These are phyloP conservation scores for Malus hybrid DNA, from an alignment of 331 rosid genomes.

Conservation along the genomic window DNA sequence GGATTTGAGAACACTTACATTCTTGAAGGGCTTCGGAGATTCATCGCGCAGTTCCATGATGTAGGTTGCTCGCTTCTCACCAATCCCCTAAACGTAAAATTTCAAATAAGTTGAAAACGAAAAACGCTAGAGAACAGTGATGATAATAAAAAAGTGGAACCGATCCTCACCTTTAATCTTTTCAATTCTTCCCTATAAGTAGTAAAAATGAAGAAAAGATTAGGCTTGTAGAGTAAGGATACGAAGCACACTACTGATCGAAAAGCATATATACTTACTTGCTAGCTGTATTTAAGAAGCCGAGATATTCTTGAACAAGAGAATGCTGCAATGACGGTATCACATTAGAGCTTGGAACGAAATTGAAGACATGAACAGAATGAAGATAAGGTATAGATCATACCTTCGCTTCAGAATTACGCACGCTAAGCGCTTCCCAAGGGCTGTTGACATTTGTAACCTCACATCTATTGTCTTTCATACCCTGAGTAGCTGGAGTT, in stretches of 20 bases:
- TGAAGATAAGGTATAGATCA: constrained; percentile 1
- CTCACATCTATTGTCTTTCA: constrained; percentile 19
- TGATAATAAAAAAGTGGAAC: background rate
- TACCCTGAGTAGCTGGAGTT: constrained; percentile 48
- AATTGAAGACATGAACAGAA: background rate
- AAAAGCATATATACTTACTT: constrained; percentile 46
- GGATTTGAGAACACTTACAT: constrained; percentile 29
- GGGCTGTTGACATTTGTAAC: constrained; percentile 44
- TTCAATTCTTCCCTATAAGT: constrained; percentile 63
- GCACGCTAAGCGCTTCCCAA: constrained; percentile 49
- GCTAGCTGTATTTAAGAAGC: constrained; percentile 61
- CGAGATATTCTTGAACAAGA: constrained; percentile 51
- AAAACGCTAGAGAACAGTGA: background rate
- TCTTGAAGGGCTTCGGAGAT: constrained; percentile 67
- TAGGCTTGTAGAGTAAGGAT: background rate
- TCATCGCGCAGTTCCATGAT: constrained; percentile 67
- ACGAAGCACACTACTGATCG: background rate
- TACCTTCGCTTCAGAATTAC: constrained; percentile 63
- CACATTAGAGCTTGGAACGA: constrained; percentile 12
- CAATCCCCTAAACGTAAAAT: constrained; percentile 54
- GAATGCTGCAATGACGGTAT: constrained; percentile 43
- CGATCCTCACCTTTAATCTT: constrained; percentile 47
- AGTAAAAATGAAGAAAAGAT: background rate
- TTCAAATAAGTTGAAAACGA: background rate
- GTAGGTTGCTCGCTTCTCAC: constrained; percentile 74